Evolutionary conservation across 352 stramenopile genomes (phyloP), one percentile per base, ranked within the genome.

Genomic region (Globisporangium nagaii): DNA sequence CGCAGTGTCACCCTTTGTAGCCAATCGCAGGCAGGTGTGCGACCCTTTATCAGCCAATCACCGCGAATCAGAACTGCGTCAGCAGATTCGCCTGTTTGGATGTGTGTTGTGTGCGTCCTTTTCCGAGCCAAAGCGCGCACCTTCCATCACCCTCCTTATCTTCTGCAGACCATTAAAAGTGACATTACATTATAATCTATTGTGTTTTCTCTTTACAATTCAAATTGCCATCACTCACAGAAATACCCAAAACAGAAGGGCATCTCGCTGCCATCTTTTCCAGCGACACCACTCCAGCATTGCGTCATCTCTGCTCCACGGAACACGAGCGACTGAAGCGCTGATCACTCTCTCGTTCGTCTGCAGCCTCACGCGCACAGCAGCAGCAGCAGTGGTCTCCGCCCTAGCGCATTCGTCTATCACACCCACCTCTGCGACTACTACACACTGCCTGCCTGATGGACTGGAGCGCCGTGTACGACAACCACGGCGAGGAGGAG

Each of bases 381-480:
- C 17, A n/a, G n/a, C n/a, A n/a, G n/a, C n/a, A n/a, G n/a, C 27
- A 37, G 9, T 43, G 17, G 4, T 20, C 13, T 53, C 30, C 19
- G n/a, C n/a, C n/a, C n/a, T n/a, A n/a, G n/a, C n/a, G n/a, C 43
- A 13, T 39, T 36, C 28, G 27, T 50, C 27, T 19, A 36, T 25
- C 8, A 2, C 2, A 12, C 1, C 4, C 13, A 20, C 4, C 12
- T 9, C n/a, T 22, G 1, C 13, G 28, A 15, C 20, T 12, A 20
- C 25, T 15, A 20, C 28, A 15, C 31, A n/a, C 25, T 25, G 17
- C 34, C 47, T 34, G 41, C 25, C 3, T 6, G n/a, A 90, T 90
- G 79, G 79, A 90, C 65, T 90, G 79, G 79, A 85, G 76, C 67
- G 57, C 75, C 25, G 64, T 90, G 36, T 90, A 88, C 65, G 75